Evolutionary conservation across 176 grass and related monocot genomes (phyloP).

Genomic region (Triticum monococcum): DNA sequence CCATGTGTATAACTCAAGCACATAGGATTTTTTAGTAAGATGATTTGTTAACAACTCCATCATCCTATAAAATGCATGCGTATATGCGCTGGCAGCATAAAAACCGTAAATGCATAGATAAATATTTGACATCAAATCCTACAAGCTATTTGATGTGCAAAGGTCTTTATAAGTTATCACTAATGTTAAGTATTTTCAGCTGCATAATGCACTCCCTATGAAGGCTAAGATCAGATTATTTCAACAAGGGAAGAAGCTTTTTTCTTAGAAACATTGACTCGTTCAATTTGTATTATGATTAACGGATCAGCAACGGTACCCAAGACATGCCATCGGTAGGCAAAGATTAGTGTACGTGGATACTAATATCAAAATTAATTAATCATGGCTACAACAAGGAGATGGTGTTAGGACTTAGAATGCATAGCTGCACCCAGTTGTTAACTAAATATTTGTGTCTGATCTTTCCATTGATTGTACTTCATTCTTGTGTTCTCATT

Average conservation of each 20-base stretch:
- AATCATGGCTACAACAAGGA: not conserved
- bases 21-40: not conserved
- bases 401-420: not conserved
- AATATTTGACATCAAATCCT: not conserved
- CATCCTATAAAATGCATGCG: not conserved
- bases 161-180: not conserved
- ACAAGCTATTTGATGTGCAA: not conserved
- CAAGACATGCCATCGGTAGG: not conserved
- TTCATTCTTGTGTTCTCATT: not conserved
- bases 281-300: not conserved
- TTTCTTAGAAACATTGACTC: not conserved
- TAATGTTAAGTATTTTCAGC: not conserved
- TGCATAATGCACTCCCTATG: not conserved
- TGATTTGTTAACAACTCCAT: not conserved
- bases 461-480: constrained; percentile 7
- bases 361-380: not conserved
- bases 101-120: not conserved
- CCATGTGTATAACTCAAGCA: not conserved
- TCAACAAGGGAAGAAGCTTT: not conserved
- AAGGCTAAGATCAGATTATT: not conserved
- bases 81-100: not conserved
- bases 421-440: not conserved
- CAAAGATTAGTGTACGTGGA: not conserved
- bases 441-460: not conserved
- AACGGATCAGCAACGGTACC: not conserved